Evolutionary conservation across 768 basidiomycete species (phyloP), one percentile per base, ranked within the genome.

Genomic region (Tephrocybe sp.): DNA sequence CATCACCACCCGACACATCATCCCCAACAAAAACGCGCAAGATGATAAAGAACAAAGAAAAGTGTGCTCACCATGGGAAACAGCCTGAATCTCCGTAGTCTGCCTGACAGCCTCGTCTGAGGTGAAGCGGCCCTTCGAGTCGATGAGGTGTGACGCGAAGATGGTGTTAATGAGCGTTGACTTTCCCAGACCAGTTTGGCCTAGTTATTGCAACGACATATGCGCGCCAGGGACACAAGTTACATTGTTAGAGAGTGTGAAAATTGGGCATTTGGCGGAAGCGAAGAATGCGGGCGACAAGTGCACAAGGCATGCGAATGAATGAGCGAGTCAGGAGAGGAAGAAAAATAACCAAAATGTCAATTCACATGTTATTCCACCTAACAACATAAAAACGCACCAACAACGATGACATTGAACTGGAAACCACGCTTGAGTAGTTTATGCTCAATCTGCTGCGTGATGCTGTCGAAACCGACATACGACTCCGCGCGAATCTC

Each of bases 151-250:
- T 50, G 94, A 96, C 54, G 97, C 96, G 67, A 99, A 99, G 70
- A 99, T 91, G 42, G 96, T 98, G 81, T 98, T 98, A 69, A 98
- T 93, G 65, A 99, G 78, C 39, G 96, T 99, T 65, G 94, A 97
- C 78, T 99, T 99, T 68, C 96, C 96, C 39, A 99, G 79, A 55
- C 96, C 96, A 45, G 94, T 98, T 78, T 96, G 96, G 47, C 95
- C 95, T 97, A 58, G 36, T 52, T 34, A 59, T 20, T 17, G 8
- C 15, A 14, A 25, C 38, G 26, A 3, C 8, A 34, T 23, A 8
- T 12, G 12, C 21, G 4, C 25, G 7, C 30, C 21, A 45, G 18
- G 23, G 7, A 17, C 2, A 3, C 6, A 45, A 23, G 7, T 18
- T 17, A 34, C 12, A 28, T 41, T 32, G 20, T 39, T n/a, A 39